phyloP scores from a whole-genome alignment of 306 rosid species.

The Malus sieversii region DNA sequence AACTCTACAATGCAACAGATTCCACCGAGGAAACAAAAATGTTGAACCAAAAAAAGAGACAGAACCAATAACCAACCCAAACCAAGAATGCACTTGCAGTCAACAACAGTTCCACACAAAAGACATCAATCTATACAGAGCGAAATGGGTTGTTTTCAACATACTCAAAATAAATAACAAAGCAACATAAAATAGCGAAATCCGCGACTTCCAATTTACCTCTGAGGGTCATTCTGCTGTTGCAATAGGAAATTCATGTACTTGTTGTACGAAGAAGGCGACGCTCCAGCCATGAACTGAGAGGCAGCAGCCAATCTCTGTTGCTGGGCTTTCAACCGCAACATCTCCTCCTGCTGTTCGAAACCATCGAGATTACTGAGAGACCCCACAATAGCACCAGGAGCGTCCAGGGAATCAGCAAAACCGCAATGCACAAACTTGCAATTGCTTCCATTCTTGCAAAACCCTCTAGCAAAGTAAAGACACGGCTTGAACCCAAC shows the following conservation, averaged over 20 bases:
- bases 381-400: conserved; percentile 57
- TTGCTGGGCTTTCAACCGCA: conserved; percentile 63
- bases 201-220: conserved; percentile 16
- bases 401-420: conserved; percentile 45
- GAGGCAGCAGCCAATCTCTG: conserved; percentile 57
- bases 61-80: background rate
- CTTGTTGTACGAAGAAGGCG: conserved; percentile 60
- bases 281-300: conserved; percentile 48
- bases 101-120: background rate
- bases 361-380: conserved; percentile 54
- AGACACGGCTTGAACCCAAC: conserved; percentile 75
- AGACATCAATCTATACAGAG: background rate
- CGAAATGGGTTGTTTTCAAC: background rate
- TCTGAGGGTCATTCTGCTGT: conserved; percentile 67
- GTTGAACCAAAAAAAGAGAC: background rate
- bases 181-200: background rate
- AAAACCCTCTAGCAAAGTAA: conserved; percentile 82
- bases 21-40: background rate
- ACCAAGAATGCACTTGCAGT: background rate
- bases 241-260: conserved; percentile 63
- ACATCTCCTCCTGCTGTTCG: conserved; percentile 66
- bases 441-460: conserved; percentile 83
- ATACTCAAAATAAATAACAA: background rate
- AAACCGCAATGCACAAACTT: conserved; percentile 71
- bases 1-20: conserved; percentile 36